Evolutionary conservation across 345 rosid genomes (phyloP), one percentile per base, ranked within the genome.

Genomic region (Punica granatum): DNA sequence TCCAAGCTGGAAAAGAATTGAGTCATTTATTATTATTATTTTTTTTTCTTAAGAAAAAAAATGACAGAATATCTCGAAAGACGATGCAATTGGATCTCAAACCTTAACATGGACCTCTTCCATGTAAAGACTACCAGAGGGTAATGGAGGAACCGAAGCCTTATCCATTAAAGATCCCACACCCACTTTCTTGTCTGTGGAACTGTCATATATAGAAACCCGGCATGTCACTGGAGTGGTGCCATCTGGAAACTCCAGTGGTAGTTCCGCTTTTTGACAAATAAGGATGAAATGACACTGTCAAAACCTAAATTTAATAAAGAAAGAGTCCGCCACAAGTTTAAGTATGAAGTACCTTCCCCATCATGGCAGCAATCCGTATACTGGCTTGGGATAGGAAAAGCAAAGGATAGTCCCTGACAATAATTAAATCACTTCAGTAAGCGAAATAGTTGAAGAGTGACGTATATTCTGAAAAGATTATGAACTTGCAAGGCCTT

Each of bases 211-310:
- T 73, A 94, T 79, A 60, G 92, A 94, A 60, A 91, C 93, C 46
- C 99, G 96, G 51, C 97, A 89, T 60, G 99, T 88, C 49, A 94
- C 99, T 64, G 99, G 99, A 28, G 98, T 91, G 21, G 98, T 94
- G 41, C 99, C 99, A 82, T 91, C 96, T 8, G 99, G 96, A 80
- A 94, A 91, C 86, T 94, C 99, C 73, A 91, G 77, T 6, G 99
- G 99, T 58, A 91, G 73, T 78, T 87, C 97, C 77, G 90, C 99
- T 94, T 67, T 76, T 69, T 71, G 73, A 43, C 51, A 65, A 49
- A 67, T 21, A 67, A 53, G 58, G 25, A 58, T 23, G 44, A 32
- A 63, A 71, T 56, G 34, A 46, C 3, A 73, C 66, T 23, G 34
- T 51, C 26, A 69, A 68, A n/a, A 68, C 35, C 23, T 11, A 66